Evolutionary conservation across 1,284 basidiomycete species (phyloP).

Genomic region (Sphaerobolus stellatus): DNA sequence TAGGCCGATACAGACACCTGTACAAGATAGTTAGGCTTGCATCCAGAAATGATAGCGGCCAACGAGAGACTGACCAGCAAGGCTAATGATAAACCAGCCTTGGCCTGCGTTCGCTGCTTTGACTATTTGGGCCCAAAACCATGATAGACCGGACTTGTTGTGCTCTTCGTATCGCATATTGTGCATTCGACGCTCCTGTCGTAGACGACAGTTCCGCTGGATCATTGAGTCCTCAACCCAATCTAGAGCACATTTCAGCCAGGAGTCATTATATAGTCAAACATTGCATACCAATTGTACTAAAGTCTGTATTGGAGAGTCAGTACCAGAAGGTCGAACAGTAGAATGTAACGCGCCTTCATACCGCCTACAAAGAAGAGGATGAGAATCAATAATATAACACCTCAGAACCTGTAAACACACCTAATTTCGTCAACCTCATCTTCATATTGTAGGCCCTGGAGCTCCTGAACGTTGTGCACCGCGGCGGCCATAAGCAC

Average conservation of each 20-base stretch:
- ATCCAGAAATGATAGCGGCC: neutral
- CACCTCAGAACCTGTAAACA: neutral
- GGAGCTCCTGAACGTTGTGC: neutral
- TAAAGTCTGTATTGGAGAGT: constrained; percentile 60
- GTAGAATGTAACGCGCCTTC: neutral
- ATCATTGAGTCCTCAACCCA: constrained; percentile 95
- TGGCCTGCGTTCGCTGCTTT: constrained; percentile 52
- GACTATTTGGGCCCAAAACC: constrained; percentile 65
- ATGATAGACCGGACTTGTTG: constrained; percentile 52
- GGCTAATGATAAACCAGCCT: constrained; percentile 75
- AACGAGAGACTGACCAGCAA: constrained; percentile 70
- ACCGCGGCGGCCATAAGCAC: too few species aligned
- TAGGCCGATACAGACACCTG: constrained; percentile 88
- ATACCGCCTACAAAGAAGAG: neutral
- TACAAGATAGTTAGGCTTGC: constrained; percentile 4
- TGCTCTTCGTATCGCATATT: constrained; percentile 39
- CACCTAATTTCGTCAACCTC: constrained; percentile 1
- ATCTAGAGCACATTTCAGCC: constrained; percentile 46
- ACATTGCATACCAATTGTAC: constrained; percentile 57
- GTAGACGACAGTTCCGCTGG: constrained; percentile 75
- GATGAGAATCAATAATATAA: neutral
- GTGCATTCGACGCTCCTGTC: constrained; percentile 42
- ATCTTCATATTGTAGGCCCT: neutral
- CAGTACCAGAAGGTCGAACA: neutral
- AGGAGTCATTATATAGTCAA: constrained; percentile 4